phyloP scores from a whole-genome alignment of 1,284 basidiomycete species.

The Mycena citricolor region DNA sequence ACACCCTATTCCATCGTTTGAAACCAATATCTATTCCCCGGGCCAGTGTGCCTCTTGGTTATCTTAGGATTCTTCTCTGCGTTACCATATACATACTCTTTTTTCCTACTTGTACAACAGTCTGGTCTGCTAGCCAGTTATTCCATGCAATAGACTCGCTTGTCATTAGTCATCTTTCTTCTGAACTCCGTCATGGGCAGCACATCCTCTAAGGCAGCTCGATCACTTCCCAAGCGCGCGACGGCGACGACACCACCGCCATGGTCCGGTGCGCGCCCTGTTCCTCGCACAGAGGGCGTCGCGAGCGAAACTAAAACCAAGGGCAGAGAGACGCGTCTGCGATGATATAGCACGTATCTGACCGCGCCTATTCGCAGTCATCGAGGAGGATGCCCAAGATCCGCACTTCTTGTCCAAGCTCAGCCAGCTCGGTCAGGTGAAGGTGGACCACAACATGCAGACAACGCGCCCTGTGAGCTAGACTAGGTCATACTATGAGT shows the following conservation, averaged over 20 bases:
- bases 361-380: constrained; percentile 50
- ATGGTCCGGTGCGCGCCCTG: constrained; percentile 54
- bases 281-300: constrained; percentile 28
- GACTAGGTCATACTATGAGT: neutral
- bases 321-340: constrained; percentile 34
- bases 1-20: constrained; percentile 11
- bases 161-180: neutral
- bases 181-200: constrained; percentile 59
- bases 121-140: no score
- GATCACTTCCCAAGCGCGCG: constrained; percentile 59
- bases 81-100: constrained; percentile 23
- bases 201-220: constrained; percentile 63
- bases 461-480: constrained; percentile 53
- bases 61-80: constrained; percentile 19
- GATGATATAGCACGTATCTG: neutral
- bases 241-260: constrained; percentile 37
- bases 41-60: constrained; percentile 17
- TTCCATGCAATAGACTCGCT: constrained; percentile 16
- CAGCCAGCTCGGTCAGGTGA: constrained; percentile 67
- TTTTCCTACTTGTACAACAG: constrained; percentile 24
- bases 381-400: constrained; percentile 69
- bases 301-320: constrained; percentile 57
- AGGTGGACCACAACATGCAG: constrained; percentile 66
- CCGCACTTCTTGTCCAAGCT: constrained; percentile 78
- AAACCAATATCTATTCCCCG: constrained; percentile 15